Base-by-base conservation (phyloP, 495 filamentous ascomycete genomes). In the Penicillium roqueforti region DNA sequence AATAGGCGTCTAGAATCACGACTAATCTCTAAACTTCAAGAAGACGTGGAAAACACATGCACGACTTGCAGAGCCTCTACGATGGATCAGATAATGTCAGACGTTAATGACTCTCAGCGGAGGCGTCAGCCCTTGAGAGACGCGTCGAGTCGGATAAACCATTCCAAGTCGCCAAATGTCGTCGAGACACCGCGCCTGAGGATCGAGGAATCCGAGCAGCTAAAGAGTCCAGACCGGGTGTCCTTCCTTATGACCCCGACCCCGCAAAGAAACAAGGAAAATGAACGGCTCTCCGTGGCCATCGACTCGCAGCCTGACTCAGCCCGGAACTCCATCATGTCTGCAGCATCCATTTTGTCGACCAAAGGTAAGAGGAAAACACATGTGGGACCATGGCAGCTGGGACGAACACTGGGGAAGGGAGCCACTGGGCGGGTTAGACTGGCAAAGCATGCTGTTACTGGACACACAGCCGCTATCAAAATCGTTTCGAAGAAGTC, bases 401-500 rank as follows among this genome's bases (percentile, higher is more conserved):
- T 98, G 16, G 93, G 93, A 7, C 87, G 83, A 64, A 92, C 86
- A 1, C 75, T 98, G 42, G 93, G 93, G 0, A 83, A 86, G 53
- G 93, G 93, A 7, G 85, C 91, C 0, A 91, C 88, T 50, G 91
- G 88, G 3, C 79, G 88, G 6, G 95, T 98, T 8, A 80, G 93
- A 44, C 66, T 90, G 42, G 92, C 90, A 1, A 83, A 85, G 54
- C 91, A 98, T 71, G 79, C 77, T 16, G 68, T 77, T 13, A 91
- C 88, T 0, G 80, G 86, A 3, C 81, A 95, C 54, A 75, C 85
- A 25, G 93, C 89, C 9, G 93, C 95, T 6, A 83, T 96, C 68
- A 98, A 98, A 78, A 96, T 98, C 54, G 86, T 98, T 18, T 84
- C 87, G 43, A 92, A 89, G 67, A 83, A 80, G 49, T 84, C 77